Percentiles rank a stretch among this genome's conserved stretches.
phyloP scores from a whole-genome alignment of 192 early-diverging fungal species.

The Radiomyces spectabilis region DNA sequence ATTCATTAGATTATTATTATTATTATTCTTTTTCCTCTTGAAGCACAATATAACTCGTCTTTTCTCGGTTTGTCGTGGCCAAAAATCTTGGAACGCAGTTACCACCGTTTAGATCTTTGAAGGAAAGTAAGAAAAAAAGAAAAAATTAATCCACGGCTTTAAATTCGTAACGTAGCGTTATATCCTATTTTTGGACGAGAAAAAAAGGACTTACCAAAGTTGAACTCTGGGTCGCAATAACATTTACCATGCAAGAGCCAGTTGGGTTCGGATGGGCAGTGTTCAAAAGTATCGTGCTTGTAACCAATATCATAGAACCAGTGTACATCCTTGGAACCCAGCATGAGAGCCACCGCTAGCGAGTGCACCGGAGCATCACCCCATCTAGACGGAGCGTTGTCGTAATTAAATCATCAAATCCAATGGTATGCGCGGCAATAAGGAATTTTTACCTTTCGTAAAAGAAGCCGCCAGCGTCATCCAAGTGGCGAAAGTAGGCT shows the following conservation, averaged over 20 bases:
- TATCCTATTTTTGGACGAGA: too few species aligned
- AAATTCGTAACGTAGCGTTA: too few species aligned
- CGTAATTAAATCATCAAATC: background rate
- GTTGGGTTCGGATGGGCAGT: constrained; percentile 36
- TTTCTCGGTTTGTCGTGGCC: background rate
- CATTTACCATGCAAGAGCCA: constrained; percentile 29
- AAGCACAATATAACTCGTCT: background rate
- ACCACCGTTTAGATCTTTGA: background rate
- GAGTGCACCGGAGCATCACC: constrained; percentile 71
- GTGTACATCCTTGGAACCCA: constrained; percentile 50
- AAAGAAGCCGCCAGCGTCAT: constrained; percentile 74
- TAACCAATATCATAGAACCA: constrained; percentile 71
- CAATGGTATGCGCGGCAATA: too few species aligned
- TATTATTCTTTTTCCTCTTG: background rate
- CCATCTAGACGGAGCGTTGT: constrained; percentile 28
- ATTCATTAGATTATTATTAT: background rate
- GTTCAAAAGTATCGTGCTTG: constrained; percentile 35
- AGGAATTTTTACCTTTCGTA: constrained; percentile 62
- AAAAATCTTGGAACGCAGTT: background rate
- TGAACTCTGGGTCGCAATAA: constrained; percentile 40
- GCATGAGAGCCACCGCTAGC: constrained; percentile 48
- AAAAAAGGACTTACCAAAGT: constrained; percentile 40
- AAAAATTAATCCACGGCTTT: background rate
- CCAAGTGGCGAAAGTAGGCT: constrained; percentile 63
- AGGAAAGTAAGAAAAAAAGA: background rate